Percentiles rank a stretch among this genome's conserved stretches.
These are phyloP conservation scores for Penicillium cinerascens DNA, from an alignment of 495 filamentous ascomycete species.

Conservation along the genomic window DNA sequence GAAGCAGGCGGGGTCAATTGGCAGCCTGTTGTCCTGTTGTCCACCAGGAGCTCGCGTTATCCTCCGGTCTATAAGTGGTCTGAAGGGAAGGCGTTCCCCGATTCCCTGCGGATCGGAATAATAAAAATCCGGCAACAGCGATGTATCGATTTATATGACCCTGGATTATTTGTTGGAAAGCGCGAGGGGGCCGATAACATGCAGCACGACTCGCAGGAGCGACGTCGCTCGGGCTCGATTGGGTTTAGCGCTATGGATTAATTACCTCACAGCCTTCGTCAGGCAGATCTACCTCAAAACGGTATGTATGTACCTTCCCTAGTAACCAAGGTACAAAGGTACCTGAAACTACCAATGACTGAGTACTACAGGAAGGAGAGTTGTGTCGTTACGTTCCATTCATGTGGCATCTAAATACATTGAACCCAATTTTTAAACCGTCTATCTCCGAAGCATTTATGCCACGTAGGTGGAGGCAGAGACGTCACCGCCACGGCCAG, in stretches of 20 bases:
- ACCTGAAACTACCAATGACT: too few relatives aligned
- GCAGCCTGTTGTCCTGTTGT: too few relatives aligned
- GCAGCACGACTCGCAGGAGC: constrained; percentile 11
- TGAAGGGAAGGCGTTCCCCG: background rate
- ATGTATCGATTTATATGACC: background rate
- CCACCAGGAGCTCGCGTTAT: background rate
- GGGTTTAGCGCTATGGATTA: constrained; percentile 6
- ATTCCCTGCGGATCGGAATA: background rate
- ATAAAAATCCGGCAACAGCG: background rate
- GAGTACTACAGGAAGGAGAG: too few relatives aligned
- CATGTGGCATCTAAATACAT: constrained; percentile 34
- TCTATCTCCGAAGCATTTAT: constrained; percentile 49
- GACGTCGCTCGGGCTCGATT: constrained; percentile 11
- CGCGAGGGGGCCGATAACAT: constrained; percentile 14
- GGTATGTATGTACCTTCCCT: background rate
- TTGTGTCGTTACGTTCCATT: constrained; percentile 29
- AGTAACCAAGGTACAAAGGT: too few relatives aligned
- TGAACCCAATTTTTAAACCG: constrained; percentile 27
- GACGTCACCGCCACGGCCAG: constrained; percentile 92
- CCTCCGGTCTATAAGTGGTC: background rate
- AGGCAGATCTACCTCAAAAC: too few relatives aligned
- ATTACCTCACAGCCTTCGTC: background rate
- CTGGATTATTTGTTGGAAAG: constrained; percentile 9
- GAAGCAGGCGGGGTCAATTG: constrained; percentile 5
- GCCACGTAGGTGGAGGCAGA: constrained; percentile 96